A percentile compares a stretch with the other conserved stretches of the same genome.
These are phyloP conservation scores for Lactifluus pinguis DNA, from an alignment of 768 basidiomycete genomes.

Conservation along the genomic window DNA sequence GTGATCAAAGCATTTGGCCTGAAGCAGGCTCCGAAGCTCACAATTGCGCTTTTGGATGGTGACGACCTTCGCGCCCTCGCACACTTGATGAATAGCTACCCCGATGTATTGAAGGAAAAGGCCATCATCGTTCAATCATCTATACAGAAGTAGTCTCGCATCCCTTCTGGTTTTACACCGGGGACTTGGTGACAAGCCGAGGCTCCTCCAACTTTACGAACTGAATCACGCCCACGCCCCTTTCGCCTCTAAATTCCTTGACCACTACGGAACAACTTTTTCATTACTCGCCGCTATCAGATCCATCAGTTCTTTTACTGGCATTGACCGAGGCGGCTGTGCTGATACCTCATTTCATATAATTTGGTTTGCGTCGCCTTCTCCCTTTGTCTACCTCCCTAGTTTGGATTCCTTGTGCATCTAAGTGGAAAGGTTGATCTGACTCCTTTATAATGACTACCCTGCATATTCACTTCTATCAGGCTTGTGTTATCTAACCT, in stretches of 20 bases:
- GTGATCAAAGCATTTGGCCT: conserved; percentile 70
- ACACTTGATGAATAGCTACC: conserved; percentile 83
- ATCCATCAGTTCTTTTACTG: not conserved
- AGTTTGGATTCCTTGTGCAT: conserved; percentile 6
- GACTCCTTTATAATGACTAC: conserved; percentile 4
- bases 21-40: conserved; percentile 80
- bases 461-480: conserved; percentile 10
- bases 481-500: not conserved
- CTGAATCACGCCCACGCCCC: not conserved
- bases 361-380: conserved; percentile 4
- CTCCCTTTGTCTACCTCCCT: not conserved
- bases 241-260: not conserved
- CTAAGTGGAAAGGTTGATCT: conserved; percentile 10
- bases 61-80: conserved; percentile 80
- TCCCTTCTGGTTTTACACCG: not conserved
- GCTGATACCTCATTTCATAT: conserved; percentile 15
- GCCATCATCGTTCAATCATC: conserved; percentile 9
- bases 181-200: not conserved
- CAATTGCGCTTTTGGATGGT: conserved; percentile 72
- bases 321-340: not conserved
- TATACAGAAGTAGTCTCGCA: conserved; percentile 2
- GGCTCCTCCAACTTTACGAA: not conserved
- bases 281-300: conserved; percentile 2
- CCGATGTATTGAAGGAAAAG: conserved; percentile 63
- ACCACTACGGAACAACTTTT: not conserved